phyloP scores from a whole-genome alignment of 495 filamentous ascomycete species.

The Neurospora hispaniola region DNA sequence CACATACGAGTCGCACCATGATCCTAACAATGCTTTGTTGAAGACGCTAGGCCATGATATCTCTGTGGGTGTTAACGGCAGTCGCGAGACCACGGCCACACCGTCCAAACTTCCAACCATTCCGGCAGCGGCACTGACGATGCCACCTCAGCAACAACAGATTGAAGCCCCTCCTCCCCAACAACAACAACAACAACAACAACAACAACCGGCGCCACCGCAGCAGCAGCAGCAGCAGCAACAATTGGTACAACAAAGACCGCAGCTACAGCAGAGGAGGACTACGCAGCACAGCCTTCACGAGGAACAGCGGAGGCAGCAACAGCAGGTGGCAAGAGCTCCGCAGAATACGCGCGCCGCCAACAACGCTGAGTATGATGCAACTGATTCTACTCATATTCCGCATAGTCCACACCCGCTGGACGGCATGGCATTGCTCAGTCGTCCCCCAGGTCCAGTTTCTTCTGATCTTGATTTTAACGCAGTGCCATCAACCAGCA shows the following conservation, averaged over 20 bases:
- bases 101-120: conserved; percentile 36
- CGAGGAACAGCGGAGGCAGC: neutral
- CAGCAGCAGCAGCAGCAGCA: conserved; percentile 10
- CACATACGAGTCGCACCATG: conserved; percentile 80
- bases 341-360: neutral
- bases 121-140: conserved; percentile 3
- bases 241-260: conserved; percentile 7
- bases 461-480: conserved; percentile 47
- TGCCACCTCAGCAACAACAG: neutral
- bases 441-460: conserved; percentile 67
- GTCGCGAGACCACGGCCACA: conserved; percentile 43
- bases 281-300: neutral
- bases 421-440: conserved; percentile 99
- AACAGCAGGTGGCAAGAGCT: conserved; percentile 10
- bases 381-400: conserved; percentile 53
- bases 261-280: neutral
- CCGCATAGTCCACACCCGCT: conserved; percentile 91
- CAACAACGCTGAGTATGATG: conserved; percentile 36
- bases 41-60: conserved; percentile 46
- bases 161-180: neutral
- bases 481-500: conserved; percentile 47
- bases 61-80: conserved; percentile 9
- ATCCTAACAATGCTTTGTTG: conserved; percentile 60
- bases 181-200: neutral
- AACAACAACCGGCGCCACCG: conserved; percentile 1